Percentiles rank a stretch among this genome's conserved stretches.
Conservation (phyloP, 2,329 filamentous ascomycete species). For the Alternaria dauci region DNA sequence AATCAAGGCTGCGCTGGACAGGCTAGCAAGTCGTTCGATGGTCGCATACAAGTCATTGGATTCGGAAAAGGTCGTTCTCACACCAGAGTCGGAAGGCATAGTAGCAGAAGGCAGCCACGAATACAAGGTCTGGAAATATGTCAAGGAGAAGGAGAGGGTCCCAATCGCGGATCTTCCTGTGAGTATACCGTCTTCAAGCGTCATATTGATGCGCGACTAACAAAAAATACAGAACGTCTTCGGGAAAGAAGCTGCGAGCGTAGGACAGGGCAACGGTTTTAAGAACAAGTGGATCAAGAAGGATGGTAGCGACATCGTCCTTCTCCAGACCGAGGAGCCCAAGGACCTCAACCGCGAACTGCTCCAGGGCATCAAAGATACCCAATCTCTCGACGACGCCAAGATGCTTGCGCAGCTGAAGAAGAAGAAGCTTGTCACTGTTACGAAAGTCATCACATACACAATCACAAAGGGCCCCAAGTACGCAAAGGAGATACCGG, state of each 20-base stretch:
- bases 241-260: constrained; percentile 77
- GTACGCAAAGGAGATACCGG: constrained; percentile 85
- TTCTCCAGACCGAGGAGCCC: constrained; percentile 72
- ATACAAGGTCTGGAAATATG: constrained; percentile 60
- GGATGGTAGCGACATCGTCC: constrained; percentile 62
- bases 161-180: constrained; percentile 58
- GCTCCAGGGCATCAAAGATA: constrained; percentile 75
- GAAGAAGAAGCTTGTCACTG: constrained; percentile 88
- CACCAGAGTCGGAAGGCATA: constrained; percentile 82
- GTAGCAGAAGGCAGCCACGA: constrained; percentile 60
- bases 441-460: constrained; percentile 87
- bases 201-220: constrained; percentile 25
- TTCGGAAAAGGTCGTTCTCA: constrained; percentile 77
- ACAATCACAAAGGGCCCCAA: constrained; percentile 84
- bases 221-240: constrained; percentile 63
- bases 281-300: constrained; percentile 75
- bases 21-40: constrained; percentile 85
- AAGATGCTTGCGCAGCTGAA: constrained; percentile 83
- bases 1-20: constrained; percentile 88
- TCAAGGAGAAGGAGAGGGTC: constrained; percentile 56
- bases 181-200: constrained; percentile 23
- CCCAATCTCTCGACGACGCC: constrained; percentile 72
- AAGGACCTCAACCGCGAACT: constrained; percentile 80
- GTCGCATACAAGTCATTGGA: constrained; percentile 85
- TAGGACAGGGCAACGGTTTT: constrained; percentile 96